A percentile compares a stretch with the other conserved stretches of the same genome.
Evolutionary conservation across 176 grass and related monocot genomes (phyloP).

Genomic region (barley (Hordeum vulgare)): MorexV3_pseudomolecules_assembly NC_058520.1:177552370-177552869

Average conservation of each 20-base stretch:
- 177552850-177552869: neutral
- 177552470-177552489: constrained; percentile 22
- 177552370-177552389: constrained; percentile 25
- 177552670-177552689: neutral
- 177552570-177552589: neutral
- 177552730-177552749: neutral
- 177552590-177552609: constrained; percentile 4
- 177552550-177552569: neutral
- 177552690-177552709: neutral
- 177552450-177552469: constrained; percentile 9
- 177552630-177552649: constrained; percentile 19
- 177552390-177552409: neutral
- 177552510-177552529: constrained; percentile 49
- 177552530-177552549: constrained; percentile 41
- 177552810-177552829: neutral
- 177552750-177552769: neutral
- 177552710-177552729: neutral
- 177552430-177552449: neutral
- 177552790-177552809: neutral
- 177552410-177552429: neutral
- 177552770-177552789: neutral
- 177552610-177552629: neutral
- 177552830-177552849: neutral
- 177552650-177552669: neutral
- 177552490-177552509: constrained; percentile 21